Base-by-base conservation (phyloP, 2,329 filamentous ascomycete species). In the Calcarisporium arbuscula region DNA sequence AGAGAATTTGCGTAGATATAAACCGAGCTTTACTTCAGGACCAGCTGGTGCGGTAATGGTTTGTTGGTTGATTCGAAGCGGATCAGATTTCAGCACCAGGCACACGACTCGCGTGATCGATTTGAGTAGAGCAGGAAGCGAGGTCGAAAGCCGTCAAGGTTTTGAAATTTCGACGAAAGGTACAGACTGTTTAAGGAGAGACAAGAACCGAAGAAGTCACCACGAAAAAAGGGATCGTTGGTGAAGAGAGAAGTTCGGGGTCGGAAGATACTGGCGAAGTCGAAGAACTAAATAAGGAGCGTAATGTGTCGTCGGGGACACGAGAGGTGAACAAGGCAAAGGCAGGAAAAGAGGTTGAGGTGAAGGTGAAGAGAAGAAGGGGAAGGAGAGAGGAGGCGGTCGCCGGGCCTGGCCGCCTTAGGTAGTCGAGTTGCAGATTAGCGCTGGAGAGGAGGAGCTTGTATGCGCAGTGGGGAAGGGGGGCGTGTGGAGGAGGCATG, bases 271-370 rank as follows among this genome's bases (percentile, higher is more conserved):
- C 49, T 50, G 47, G 35, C 27, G 31, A 34, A 29, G 18, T 27
- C 15, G 21, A 34, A 23, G 25, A 22, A 11, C 15, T 21, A 5
- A 26, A 19, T 38, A 43, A 55, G 48, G 52, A 55, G 45, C 54
- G 52, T 50, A 54, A 50, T 50, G 52, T 49, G 44, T 48, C 54
- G 49, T 46, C 43, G 38, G 46, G 48, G 44, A 55, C 52, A 54
- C 49, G 49, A 50, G 22, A 39, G 23, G 30, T 16, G 29, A 17
- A 32, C 14, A 12, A 39, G 28, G 29, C 22, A 23, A 32, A 39
- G 32, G 28, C 19, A 35, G 48, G 50, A 33, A 51, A 51, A 47
- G 39, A 44, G 51, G 40, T 47, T 46, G 40, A 44, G 42, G 30
- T 34, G 38, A 22, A 36, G 30, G 15, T 23, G 30, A 26, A 32